Evolutionary conservation across 2,329 filamentous ascomycete genomes (phyloP).

Genomic region (Nemania bipapillata): DNA sequence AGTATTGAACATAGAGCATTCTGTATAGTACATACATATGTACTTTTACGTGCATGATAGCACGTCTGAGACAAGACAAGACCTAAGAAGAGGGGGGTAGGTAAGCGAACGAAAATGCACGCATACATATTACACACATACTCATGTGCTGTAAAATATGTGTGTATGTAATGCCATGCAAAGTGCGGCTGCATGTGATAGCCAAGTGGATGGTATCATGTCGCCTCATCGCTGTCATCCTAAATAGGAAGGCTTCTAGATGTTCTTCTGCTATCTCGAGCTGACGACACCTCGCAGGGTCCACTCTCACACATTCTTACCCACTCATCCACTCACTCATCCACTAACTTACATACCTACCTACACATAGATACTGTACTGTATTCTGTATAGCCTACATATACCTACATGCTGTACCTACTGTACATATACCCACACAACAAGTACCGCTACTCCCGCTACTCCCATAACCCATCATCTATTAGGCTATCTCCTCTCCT

Average conservation of each 20-base stretch:
- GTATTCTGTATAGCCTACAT: too few relatives aligned
- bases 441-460: too few relatives aligned
- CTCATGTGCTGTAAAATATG: too few relatives aligned
- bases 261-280: constrained; percentile 27
- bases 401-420: too few relatives aligned
- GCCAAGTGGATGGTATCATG: constrained; percentile 16
- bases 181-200: constrained; percentile 21
- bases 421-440: not conserved
- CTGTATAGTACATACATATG: not conserved
- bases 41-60: too few relatives aligned
- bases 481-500: not conserved
- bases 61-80: too few relatives aligned
- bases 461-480: not conserved
- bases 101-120: not conserved
- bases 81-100: not conserved
- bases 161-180: constrained; percentile 21
- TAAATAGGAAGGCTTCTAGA: constrained; percentile 35
- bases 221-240: constrained; percentile 20
- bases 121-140: not conserved
- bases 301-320: too few relatives aligned
- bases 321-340: too few relatives aligned
- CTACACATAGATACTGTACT: too few relatives aligned
- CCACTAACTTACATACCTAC: too few relatives aligned
- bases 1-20: too few relatives aligned
- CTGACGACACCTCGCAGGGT: constrained; percentile 10